Evolutionary conservation across 2,329 filamentous ascomycete species (phyloP).

Genomic region (Ophiobolus disseminans): DNA sequence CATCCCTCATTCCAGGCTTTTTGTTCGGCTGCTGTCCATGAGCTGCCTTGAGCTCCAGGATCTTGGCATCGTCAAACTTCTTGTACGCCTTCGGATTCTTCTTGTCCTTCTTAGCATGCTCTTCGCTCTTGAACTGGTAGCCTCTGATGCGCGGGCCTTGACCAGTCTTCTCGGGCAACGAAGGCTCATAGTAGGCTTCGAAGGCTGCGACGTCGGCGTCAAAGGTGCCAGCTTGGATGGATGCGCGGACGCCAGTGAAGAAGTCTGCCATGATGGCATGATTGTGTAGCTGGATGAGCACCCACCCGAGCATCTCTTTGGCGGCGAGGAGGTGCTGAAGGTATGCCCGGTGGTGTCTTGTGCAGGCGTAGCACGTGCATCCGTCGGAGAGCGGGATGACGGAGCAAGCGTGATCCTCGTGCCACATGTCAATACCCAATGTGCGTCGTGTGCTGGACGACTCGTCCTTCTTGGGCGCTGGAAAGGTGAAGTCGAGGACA

Average conservation of each 20-base stretch:
- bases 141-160: conserved; percentile 66
- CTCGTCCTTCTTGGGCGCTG: conserved; percentile 46
- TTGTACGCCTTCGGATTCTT: conserved; percentile 44
- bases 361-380: conserved; percentile 86
- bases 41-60: conserved; percentile 33
- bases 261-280: conserved; percentile 75
- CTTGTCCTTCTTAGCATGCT: conserved; percentile 37
- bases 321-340: conserved; percentile 85
- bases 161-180: conserved; percentile 76
- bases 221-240: conserved; percentile 65
- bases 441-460: conserved; percentile 25
- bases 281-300: conserved; percentile 90
- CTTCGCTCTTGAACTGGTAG: conserved; percentile 42
- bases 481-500: conserved; percentile 80
- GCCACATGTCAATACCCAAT: conserved; percentile 83
- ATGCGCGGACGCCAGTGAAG: conserved; percentile 72
- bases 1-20: conserved; percentile 34
- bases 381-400: conserved; percentile 65
- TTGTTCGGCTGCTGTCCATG: conserved; percentile 40
- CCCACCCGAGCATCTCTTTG: conserved; percentile 97
- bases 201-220: conserved; percentile 66
- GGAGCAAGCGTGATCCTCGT: conserved; percentile 64
- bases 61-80: conserved; percentile 34
- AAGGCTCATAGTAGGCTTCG: conserved; percentile 69
- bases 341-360: conserved; percentile 83